Percentiles rank a stretch among this genome's conserved stretches.
phyloP scores from a whole-genome alignment of 805 yeast genomes.

The Millerozyma acaciae region DNA sequence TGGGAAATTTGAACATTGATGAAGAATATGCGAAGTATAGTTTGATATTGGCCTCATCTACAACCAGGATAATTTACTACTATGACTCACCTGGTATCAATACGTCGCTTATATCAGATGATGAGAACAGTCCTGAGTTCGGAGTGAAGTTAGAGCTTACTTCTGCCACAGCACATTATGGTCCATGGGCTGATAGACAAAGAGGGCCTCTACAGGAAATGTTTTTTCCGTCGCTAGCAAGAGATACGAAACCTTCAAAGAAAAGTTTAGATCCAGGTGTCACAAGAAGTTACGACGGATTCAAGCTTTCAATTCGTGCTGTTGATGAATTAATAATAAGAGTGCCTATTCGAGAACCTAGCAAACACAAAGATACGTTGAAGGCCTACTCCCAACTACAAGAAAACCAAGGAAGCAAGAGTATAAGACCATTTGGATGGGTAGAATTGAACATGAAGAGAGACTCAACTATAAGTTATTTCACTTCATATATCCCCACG shows the following conservation, averaged over 20 bases:
- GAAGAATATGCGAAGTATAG: slow-evolving; percentile 84
- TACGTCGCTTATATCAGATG: slow-evolving; percentile 9
- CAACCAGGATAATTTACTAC: slow-evolving; percentile 53
- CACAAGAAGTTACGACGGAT: slow-evolving; percentile 52
- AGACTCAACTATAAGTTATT: slow-evolving; percentile 47
- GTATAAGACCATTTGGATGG: slow-evolving; percentile 84
- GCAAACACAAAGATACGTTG: slow-evolving; percentile 56
- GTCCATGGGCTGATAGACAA: slow-evolving; percentile 96
- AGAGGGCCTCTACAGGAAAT: slow-evolving; percentile 58
- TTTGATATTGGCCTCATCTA: slow-evolving; percentile 58
- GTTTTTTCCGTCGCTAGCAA: slow-evolving; percentile 63
- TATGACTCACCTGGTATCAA: slow-evolving; percentile 66
- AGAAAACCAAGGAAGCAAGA: slow-evolving; percentile 7
- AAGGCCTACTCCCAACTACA: slow-evolving; percentile 7
- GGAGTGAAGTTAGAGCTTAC: slow-evolving; percentile 59
- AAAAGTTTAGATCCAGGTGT: slow-evolving; percentile 42
- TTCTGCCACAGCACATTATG: slow-evolving; percentile 71
- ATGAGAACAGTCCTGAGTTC: slow-evolving; percentile 24
- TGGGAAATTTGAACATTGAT: slow-evolving; percentile 33
- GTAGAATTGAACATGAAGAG: slow-evolving; percentile 62
- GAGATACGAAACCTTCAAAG: slow-evolving; percentile 44
- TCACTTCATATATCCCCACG: slow-evolving; percentile 51
- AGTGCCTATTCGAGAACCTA: slow-evolving; percentile 78
- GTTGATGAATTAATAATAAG: slow-evolving; percentile 66
- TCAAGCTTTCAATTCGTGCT: slow-evolving; percentile 52